Conservation (phyloP, 345 rosid genomes). For the Erucastrum elatum region DNA sequence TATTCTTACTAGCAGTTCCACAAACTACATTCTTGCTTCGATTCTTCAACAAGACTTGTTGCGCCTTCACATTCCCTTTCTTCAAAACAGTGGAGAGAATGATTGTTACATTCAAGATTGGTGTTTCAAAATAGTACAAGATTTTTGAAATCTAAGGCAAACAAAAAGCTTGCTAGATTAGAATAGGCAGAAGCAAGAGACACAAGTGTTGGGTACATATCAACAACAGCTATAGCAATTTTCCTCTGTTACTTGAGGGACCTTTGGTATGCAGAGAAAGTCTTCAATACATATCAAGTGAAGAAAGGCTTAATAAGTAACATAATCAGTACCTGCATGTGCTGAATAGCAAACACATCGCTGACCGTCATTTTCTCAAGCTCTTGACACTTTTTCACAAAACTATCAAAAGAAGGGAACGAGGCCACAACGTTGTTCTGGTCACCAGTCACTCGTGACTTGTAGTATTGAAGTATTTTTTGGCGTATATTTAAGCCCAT, state of each 20-base stretch:
- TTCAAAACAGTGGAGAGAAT: background rate
- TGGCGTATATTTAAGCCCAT: constrained; percentile 65
- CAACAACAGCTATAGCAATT: constrained; percentile 67
- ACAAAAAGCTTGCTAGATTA: constrained; percentile 61
- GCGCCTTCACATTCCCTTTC: background rate
- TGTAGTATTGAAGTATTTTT: constrained; percentile 69
- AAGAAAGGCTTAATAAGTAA: background rate
- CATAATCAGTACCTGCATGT: constrained; percentile 73
- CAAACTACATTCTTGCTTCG: background rate
- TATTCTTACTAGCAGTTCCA: background rate
- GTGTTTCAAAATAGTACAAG: background rate
- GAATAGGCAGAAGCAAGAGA: constrained; percentile 85
- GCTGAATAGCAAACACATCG: constrained; percentile 85
- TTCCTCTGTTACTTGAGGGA: constrained; percentile 84
- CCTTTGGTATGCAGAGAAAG: constrained; percentile 41
- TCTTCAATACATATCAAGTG: background rate
- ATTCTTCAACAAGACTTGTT: background rate
- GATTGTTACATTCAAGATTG: background rate
- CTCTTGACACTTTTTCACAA: constrained; percentile 69
- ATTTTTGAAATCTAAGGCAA: background rate
- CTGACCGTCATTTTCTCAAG: constrained; percentile 77
- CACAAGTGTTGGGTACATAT: constrained; percentile 69
- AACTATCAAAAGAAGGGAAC: constrained; percentile 62
- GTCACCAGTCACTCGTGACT: constrained; percentile 37
- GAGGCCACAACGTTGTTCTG: constrained; percentile 32